Evolutionary conservation across 1,139 yeast species (phyloP), one percentile per base, ranked within the genome.

Genomic region (Lodderomyces parapsilosis): DNA sequence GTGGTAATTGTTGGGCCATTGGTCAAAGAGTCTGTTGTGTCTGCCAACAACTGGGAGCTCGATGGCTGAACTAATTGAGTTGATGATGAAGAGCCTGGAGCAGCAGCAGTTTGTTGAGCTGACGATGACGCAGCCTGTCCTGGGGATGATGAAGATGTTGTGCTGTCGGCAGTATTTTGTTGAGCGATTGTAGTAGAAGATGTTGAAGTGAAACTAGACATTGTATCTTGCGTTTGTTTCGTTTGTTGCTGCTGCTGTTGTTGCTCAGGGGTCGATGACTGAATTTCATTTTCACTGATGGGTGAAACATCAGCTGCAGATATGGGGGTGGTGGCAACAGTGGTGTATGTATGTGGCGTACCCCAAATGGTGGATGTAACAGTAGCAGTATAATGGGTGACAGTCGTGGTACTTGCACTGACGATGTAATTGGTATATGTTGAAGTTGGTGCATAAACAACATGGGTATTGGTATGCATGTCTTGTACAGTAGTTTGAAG

Each of bases 371-470:
- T 71, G 2, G 69, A 63, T 6, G 76, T 72, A 36, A 67, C 72
- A 6, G 78, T 73, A 11, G 77, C 76, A 31, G 78, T 73, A 53
- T 71, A 73, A 38, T 63, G 59, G 20, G 78, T 73, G 38, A 65
- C 62, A 14, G 78, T 73, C 30, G 62, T 55, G 17, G 72, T 66
- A 20, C 62, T 58, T 35, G 75, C 65, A 39, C 61, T 58, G 24
- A 66, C 57, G 15, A 56, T 45, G 32, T 56, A 46, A 45, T 67
- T 61, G 17, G 75, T 68, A 27, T 49, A 42, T 17, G 74, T 68
- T 2, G 57, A 45, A 27, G 63, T 59, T 18, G 59, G 49, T 17
- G 69, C 74, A 44, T 62, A 51, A 8, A 70, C 72, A 17, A 65
- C 58, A 34, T 63, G 59, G 40, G 57, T 54, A 48, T 65, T 63